Conservation (phyloP, 1,284 basidiomycete species). For the Ganoderma leucocontextum region DNA sequence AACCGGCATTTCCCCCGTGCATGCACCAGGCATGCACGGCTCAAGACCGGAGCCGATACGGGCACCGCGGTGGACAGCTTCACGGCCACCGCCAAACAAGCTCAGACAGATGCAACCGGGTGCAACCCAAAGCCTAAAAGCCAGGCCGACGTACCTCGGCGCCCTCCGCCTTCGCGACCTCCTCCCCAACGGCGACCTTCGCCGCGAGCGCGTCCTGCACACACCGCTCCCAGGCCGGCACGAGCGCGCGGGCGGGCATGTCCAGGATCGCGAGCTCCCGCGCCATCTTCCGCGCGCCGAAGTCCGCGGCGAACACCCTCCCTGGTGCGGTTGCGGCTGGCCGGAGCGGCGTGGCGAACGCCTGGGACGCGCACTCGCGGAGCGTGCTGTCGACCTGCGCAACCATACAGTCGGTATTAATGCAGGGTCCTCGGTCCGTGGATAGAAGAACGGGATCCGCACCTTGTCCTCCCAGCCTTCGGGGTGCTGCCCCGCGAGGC, state of each 20-base stretch:
- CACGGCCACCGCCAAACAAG: not conserved
- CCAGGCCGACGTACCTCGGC: constrained; percentile 50
- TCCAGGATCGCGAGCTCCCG: constrained; percentile 54
- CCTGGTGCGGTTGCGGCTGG: constrained; percentile 32
- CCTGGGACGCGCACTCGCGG: constrained; percentile 41
- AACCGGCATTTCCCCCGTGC: not conserved
- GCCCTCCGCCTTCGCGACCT: constrained; percentile 52
- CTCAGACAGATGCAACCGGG: not conserved
- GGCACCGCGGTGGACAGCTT: not conserved
- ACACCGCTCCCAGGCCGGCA: constrained; percentile 55
- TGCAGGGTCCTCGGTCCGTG: too few relatives aligned
- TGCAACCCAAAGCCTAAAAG: constrained; percentile 5
- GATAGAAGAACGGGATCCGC: too few relatives aligned
- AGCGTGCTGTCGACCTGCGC: constrained; percentile 50
- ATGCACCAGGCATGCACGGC: not conserved
- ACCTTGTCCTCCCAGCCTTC: constrained; percentile 53
- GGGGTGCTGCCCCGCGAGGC: constrained; percentile 45
- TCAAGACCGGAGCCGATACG: not conserved
- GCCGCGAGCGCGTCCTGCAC: constrained; percentile 50
- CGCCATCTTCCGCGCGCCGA: constrained; percentile 54
- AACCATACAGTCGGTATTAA: not conserved
- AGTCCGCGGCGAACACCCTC: constrained; percentile 50
- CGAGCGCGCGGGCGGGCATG: constrained; percentile 49
- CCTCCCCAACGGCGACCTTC: constrained; percentile 59
- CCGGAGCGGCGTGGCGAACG: constrained; percentile 46